Conservation (phyloP, 148 eudicot genomes). For the Heliamphora exappendiculata region DNA sequence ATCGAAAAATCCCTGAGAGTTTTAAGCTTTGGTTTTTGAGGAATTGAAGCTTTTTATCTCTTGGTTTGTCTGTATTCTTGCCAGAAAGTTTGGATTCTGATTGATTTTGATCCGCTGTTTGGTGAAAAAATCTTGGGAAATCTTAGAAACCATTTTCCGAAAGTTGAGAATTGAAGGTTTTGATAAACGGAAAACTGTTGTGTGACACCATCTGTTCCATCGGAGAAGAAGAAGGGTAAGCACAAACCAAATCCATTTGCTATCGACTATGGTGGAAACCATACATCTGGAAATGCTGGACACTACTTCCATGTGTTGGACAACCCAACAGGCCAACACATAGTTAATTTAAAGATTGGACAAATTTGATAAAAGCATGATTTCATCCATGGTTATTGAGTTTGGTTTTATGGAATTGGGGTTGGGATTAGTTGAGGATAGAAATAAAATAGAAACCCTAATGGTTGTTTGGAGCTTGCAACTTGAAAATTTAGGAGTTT, state of each 20-base stretch:
- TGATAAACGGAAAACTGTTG: conserved; percentile 56
- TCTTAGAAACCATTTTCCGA: background rate
- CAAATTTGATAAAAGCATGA: too few relatives aligned
- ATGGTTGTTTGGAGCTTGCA: too few relatives aligned
- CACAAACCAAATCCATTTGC: conserved; percentile 46
- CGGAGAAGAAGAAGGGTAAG: conserved; percentile 24
- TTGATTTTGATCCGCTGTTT: conserved; percentile 1
- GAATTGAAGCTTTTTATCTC: background rate
- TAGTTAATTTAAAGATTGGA: too few relatives aligned
- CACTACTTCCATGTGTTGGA: conserved; percentile 37
- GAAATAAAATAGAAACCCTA: too few relatives aligned
- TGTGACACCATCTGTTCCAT: conserved; percentile 28
- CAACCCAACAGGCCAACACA: conserved; percentile 50
- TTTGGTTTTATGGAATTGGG: too few relatives aligned
- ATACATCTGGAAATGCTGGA: conserved; percentile 12
- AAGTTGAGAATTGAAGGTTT: background rate
- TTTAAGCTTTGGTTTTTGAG: background rate
- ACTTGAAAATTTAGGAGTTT: too few relatives aligned
- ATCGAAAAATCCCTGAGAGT: conserved; percentile 1
- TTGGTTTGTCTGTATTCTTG: background rate
- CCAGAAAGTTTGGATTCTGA: too few relatives aligned
- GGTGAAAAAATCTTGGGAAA: too few relatives aligned
- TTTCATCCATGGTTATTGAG: too few relatives aligned
- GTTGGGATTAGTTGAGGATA: too few relatives aligned
- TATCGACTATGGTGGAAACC: conserved; percentile 21